These are phyloP conservation scores for Kwoniella pini DNA, from an alignment of 768 basidiomycete genomes.

Conservation along the genomic window DNA sequence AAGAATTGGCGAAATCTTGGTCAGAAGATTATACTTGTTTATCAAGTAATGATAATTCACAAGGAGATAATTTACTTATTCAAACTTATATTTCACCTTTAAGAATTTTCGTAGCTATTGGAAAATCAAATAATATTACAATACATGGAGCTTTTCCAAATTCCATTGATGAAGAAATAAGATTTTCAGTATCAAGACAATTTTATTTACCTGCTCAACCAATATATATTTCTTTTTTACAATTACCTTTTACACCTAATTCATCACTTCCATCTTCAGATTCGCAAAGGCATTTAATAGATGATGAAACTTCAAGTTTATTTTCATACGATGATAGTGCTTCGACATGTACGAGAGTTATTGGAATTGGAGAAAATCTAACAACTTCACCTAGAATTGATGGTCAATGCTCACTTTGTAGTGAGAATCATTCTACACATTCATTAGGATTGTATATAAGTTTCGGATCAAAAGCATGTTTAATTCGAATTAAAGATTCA, in stretches of 20 bases:
- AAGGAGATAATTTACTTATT: neutral
- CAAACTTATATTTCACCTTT: neutral
- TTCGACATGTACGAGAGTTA: slow-evolving; percentile 1
- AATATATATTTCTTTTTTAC: slow-evolving; percentile 17
- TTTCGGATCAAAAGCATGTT: slow-evolving; percentile 28
- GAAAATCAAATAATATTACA: slow-evolving; percentile 14
- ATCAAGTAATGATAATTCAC: neutral
- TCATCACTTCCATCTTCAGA: neutral
- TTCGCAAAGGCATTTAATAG: neutral
- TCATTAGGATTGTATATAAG: slow-evolving; percentile 26
- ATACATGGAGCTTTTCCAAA: slow-evolving; percentile 16
- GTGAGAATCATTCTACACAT: neutral
- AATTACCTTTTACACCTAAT: slow-evolving; percentile 11
- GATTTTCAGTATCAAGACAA: slow-evolving; percentile 19
- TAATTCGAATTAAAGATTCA: slow-evolving; percentile 28
- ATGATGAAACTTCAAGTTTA: slow-evolving; percentile 1
- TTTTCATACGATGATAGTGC: slow-evolving; percentile 15
- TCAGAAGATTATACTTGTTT: slow-evolving; percentile 5
- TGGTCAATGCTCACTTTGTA: no score
- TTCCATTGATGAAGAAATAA: neutral
- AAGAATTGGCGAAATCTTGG: slow-evolving; percentile 3
- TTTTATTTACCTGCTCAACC: slow-evolving; percentile 35
- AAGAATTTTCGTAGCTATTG: slow-evolving; percentile 19
- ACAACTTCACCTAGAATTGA: neutral
- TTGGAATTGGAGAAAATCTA: neutral